Evolutionary conservation across 345 rosid species (phyloP).

Genomic region (Draba incana): DNA sequence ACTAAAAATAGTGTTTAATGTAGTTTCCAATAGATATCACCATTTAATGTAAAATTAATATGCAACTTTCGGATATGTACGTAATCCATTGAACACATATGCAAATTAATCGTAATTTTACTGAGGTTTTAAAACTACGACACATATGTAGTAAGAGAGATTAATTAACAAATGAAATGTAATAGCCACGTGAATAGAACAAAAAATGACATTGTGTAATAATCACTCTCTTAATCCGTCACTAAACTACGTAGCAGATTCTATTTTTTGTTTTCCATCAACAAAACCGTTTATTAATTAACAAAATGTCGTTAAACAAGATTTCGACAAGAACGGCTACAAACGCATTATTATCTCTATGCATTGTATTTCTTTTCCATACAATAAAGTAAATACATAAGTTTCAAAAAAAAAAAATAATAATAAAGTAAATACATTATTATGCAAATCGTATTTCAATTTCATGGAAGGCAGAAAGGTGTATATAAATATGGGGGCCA

Average conservation of each 20-base stretch:
- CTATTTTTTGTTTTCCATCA: not conserved
- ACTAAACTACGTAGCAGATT: slow-evolving; percentile 7
- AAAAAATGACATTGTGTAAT: not conserved
- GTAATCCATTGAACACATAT: too few relatives aligned
- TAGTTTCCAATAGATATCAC: too few relatives aligned
- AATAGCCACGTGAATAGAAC: not conserved
- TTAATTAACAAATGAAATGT: not conserved
- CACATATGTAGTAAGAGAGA: too few relatives aligned
- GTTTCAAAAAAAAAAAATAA: not conserved
- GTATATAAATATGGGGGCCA: slow-evolving; percentile 16
- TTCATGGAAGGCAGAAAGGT: slow-evolving; percentile 29
- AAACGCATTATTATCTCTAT: slow-evolving; percentile 28
- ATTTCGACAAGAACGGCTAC: slow-evolving; percentile 29
- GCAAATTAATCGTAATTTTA: too few relatives aligned
- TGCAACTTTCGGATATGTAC: too few relatives aligned
- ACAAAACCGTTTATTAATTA: not conserved
- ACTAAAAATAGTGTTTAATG: not conserved
- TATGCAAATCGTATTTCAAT: slow-evolving; percentile 3
- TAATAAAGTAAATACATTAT: slow-evolving; percentile 1
- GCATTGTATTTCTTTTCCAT: not conserved
- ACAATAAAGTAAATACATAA: too few relatives aligned
- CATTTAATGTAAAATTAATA: too few relatives aligned
- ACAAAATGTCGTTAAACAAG: not conserved
- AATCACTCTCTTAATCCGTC: slow-evolving; percentile 15
- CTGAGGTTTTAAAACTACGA: too few relatives aligned